These are phyloP conservation scores for Fusarium sp. DNA, from an alignment of 2,329 filamentous ascomycete species.

Conservation along the genomic window DNA sequence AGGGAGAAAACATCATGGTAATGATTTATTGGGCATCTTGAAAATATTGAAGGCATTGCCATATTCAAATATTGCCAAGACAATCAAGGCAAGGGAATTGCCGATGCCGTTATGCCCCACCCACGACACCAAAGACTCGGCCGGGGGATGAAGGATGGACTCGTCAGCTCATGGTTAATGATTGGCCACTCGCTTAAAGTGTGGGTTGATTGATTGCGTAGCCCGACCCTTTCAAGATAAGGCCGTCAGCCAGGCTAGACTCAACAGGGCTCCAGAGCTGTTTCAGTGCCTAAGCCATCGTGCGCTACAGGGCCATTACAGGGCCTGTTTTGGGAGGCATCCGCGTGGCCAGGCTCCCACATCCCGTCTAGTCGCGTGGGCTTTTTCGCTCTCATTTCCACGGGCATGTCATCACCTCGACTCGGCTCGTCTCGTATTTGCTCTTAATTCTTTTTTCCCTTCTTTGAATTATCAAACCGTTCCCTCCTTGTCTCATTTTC, in stretches of 20 bases:
- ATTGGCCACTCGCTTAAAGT: slow-evolving; percentile 40
- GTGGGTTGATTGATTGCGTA: slow-evolving; percentile 38
- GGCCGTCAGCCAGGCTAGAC: slow-evolving; percentile 9
- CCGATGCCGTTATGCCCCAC: slow-evolving; percentile 29
- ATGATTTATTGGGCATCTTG: background rate
- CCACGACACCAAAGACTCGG: slow-evolving; percentile 5
- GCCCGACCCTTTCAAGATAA: slow-evolving; percentile 17
- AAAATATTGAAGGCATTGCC: background rate
- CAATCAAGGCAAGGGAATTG: slow-evolving; percentile 23
- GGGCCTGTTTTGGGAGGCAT: slow-evolving; percentile 16
- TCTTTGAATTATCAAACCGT: background rate
- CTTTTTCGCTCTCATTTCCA: slow-evolving; percentile 23
- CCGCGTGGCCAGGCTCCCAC: slow-evolving; percentile 29
- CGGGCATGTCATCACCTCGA: slow-evolving; percentile 1
- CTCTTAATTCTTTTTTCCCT: slow-evolving; percentile 2
- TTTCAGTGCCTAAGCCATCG: slow-evolving; percentile 15
- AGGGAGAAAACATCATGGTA: background rate
- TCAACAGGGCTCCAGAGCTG: slow-evolving; percentile 7
- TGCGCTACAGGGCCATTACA: slow-evolving; percentile 9
- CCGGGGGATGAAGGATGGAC: slow-evolving; percentile 40
- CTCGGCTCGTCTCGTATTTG: background rate
- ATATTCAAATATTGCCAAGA: slow-evolving; percentile 20
- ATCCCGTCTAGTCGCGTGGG: slow-evolving; percentile 24
- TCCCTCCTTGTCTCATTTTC: slow-evolving; percentile 12
- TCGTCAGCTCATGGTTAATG: slow-evolving; percentile 47